Base-by-base conservation (phyloP, 1,284 basidiomycete species). In the Cryptococcus sp. region DNA sequence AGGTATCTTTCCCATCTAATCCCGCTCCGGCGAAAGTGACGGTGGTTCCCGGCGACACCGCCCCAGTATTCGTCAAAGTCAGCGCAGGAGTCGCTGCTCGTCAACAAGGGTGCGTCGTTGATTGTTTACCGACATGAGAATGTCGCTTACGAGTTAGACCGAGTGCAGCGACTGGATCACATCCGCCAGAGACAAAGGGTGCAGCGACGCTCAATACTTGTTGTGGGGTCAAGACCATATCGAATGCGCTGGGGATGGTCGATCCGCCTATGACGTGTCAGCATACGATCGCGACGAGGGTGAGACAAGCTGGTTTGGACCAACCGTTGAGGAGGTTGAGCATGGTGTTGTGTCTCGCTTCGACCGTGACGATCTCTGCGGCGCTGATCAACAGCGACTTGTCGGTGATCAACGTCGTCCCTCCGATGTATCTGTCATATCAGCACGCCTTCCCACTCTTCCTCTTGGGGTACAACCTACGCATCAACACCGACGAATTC, bases 181-280 rank as follows among this genome's bases (percentile, higher is more conserved):
- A 89, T 11, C 83, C 84, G 32, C 59, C 58, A 7, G 77, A 79
- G 59, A 91, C 78, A 77, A 89, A 88, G 3, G 76, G 72, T 39
- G 78, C 75, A n/a, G 83, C 85, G 45, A 89, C 74, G 22, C 85
- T 81, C 41, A 91, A 78, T 24, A 88, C 82, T 62, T 87, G 83
- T 37, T 74, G 74, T 3, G 86, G 85, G 4, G 75, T 73, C 21
- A 90, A 74, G 10, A 81, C 76, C 43, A 88, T 74, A 63, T 89
- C 86, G 62, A 88, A 89, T 0, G 84, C 75, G 33, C 78, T 68
- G 6, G 86, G 81, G 45, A 85, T 79, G 18, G 81, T 76, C 6
- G 76, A 78, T 12, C 80, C 83, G 48, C 46, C 56, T 58, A 28
- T 11, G 12, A 11, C 4, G 6, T 14, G 28, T 5, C 19, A 18